Percentiles rank a stretch among this genome's conserved stretches.
These are phyloP conservation scores for Quercus glauca DNA, from an alignment of 306 rosid species.

Conservation along the genomic window DNA sequence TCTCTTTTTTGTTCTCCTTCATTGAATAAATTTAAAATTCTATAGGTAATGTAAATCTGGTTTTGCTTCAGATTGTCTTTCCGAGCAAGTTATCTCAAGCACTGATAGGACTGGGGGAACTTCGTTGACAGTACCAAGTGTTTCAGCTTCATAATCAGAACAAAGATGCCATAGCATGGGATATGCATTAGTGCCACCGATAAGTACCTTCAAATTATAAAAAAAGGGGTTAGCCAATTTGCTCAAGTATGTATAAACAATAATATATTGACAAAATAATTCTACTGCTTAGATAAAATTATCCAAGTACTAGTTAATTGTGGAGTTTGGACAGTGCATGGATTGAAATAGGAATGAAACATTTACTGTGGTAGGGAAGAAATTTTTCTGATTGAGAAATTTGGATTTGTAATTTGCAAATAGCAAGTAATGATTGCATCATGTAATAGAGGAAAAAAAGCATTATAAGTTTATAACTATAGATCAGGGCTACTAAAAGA, in stretches of 20 bases:
- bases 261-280: not conserved
- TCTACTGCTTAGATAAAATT: not conserved
- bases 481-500: not conserved
- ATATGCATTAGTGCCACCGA: conserved; percentile 79
- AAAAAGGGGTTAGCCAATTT: conserved; percentile 25
- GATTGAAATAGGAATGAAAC: not conserved
- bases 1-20: conserved; percentile 3
- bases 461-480: not conserved
- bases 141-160: conserved; percentile 77
- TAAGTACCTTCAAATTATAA: conserved; percentile 61
- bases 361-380: not conserved
- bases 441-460: not conserved
- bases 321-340: too few relatives aligned
- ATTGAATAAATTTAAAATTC: conserved; percentile 10
- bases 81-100: conserved; percentile 35
- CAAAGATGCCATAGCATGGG: conserved; percentile 88
- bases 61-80: conserved; percentile 19
- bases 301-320: not conserved
- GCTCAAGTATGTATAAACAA: not conserved
- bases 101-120: conserved; percentile 61
- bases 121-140: conserved; percentile 57
- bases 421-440: not conserved
- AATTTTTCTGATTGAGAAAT: not conserved
- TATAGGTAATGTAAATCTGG: not conserved
- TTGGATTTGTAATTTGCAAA: not conserved